These are phyloP conservation scores for Endoconidiophora polonica DNA, from an alignment of 2,329 filamentous ascomycete genomes.

Conservation along the genomic window DNA sequence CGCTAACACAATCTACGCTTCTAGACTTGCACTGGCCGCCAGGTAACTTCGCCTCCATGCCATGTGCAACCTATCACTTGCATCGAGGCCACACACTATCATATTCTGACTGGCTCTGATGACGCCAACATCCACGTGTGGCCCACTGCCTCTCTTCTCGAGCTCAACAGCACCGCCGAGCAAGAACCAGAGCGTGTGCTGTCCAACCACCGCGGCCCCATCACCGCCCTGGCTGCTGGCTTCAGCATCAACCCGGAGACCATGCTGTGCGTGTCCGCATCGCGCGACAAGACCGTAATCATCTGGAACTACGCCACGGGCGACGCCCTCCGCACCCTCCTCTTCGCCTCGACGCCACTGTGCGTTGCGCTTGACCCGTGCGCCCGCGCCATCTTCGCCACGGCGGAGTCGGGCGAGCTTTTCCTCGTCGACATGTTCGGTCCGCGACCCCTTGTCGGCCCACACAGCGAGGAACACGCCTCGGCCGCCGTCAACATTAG, in stretches of 20 bases:
- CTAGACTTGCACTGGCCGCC: constrained; percentile 57
- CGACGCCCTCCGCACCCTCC: constrained; percentile 59
- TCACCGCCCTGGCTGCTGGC: constrained; percentile 47
- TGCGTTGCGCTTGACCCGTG: constrained; percentile 66
- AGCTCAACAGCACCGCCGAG: constrained; percentile 35
- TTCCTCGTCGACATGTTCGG: constrained; percentile 61
- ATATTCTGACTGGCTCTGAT: constrained; percentile 61
- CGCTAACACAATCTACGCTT: constrained; percentile 5
- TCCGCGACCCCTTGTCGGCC: constrained; percentile 37
- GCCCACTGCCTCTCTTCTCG: constrained; percentile 61
- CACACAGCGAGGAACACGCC: constrained; percentile 33
- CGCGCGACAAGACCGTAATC: constrained; percentile 74
- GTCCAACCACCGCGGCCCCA: constrained; percentile 57
- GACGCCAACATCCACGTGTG: constrained; percentile 89
- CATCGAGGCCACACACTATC: constrained; percentile 53
- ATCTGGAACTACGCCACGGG: constrained; percentile 85
- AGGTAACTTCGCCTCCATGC: constrained; percentile 57
- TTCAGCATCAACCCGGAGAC: constrained; percentile 51
- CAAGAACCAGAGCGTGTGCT: constrained; percentile 62
- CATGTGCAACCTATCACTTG: constrained; percentile 70
- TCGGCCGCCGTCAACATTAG: constrained; percentile 40
- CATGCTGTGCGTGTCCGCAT: constrained; percentile 70
- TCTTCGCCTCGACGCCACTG: constrained; percentile 57
- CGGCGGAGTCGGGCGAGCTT: constrained; percentile 63
- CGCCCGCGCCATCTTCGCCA: constrained; percentile 65